These are phyloP conservation scores for Tolypocladium tropicale DNA, from an alignment of 2,329 filamentous ascomycete genomes.

Conservation along the genomic window DNA sequence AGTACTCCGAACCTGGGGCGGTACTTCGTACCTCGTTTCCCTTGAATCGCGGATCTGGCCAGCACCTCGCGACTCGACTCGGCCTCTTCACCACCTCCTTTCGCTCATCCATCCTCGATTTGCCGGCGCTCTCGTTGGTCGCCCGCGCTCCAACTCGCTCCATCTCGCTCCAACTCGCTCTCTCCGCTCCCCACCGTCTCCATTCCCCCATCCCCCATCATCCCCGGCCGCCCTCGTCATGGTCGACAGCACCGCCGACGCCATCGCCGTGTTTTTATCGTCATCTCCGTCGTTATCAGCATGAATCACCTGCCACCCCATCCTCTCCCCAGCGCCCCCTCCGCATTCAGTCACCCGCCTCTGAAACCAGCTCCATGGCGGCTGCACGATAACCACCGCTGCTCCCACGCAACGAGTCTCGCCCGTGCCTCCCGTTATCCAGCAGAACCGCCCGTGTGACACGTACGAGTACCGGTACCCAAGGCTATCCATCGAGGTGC, in stretches of 20 bases:
- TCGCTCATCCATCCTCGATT: background rate
- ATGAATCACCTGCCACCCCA: background rate
- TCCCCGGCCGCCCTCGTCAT: background rate
- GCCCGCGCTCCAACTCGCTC: background rate
- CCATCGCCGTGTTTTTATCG: slow-evolving; percentile 4
- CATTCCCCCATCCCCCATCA: too few relatives aligned
- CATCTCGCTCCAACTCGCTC: too few relatives aligned
- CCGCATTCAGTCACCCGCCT: background rate
- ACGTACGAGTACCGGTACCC: too few relatives aligned
- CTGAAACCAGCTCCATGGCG: background rate
- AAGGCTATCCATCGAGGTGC: too few relatives aligned
- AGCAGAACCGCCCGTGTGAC: background rate
- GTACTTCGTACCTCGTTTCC: too few relatives aligned
- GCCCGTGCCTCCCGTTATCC: background rate
- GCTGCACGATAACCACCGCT: background rate
- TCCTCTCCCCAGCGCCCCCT: background rate
- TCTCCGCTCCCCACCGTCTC: background rate
- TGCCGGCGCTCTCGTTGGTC: background rate
- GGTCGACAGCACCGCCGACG: background rate
- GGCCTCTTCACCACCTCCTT: background rate
- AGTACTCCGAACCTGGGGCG: too few relatives aligned
- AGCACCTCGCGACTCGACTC: too few relatives aligned
- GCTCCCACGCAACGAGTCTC: background rate
- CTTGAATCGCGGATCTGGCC: too few relatives aligned
- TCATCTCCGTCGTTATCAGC: slow-evolving; percentile 1